phyloP scores from a whole-genome alignment of 495 filamentous ascomycete genomes.

The Lasiosphaeria miniovina region DNA sequence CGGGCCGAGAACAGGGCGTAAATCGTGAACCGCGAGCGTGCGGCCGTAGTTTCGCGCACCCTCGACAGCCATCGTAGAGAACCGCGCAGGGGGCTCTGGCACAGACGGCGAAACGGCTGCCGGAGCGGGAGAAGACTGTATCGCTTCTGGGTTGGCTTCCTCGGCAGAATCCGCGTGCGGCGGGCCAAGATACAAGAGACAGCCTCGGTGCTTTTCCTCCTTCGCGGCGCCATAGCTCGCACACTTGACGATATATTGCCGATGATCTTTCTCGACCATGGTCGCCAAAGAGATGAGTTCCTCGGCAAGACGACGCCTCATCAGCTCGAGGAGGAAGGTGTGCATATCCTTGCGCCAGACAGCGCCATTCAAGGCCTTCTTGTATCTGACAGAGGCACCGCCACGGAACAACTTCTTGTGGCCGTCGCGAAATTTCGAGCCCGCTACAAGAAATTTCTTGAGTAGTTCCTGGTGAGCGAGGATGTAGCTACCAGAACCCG shows the following conservation, averaged over 20 bases:
- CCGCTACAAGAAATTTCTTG: not conserved
- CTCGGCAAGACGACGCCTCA: constrained; percentile 50
- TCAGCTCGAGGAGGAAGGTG: constrained; percentile 50
- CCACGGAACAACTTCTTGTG: constrained; percentile 2
- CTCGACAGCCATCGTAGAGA: constrained; percentile 32
- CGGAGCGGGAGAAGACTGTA: no score
- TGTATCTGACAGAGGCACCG: not conserved
- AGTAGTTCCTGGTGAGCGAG: constrained; percentile 13
- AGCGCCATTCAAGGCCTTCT: constrained; percentile 8
- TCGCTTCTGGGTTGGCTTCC: not conserved
- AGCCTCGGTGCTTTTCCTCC: constrained; percentile 30
- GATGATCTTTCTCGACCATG: constrained; percentile 19
- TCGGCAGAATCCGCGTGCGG: not conserved
- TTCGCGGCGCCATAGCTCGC: constrained; percentile 34
- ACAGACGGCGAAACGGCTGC: not conserved
- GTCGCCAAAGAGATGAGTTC: constrained; percentile 31
- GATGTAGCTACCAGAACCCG: not conserved
- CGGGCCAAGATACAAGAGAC: constrained; percentile 36
- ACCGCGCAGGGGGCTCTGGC: constrained; percentile 14
- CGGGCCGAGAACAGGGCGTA: constrained; percentile 38
- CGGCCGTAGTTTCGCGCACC: constrained; percentile 13
- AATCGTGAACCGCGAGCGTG: constrained; percentile 42
- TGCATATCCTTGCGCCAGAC: constrained; percentile 70
- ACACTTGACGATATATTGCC: constrained; percentile 36
- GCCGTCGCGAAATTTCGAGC: constrained; percentile 1